Percentiles rank a stretch among this genome's conserved stretches.
Evolutionary conservation across 257 asterid species (phyloP).

Genomic region (Cynanchum wilfordii): DNA sequence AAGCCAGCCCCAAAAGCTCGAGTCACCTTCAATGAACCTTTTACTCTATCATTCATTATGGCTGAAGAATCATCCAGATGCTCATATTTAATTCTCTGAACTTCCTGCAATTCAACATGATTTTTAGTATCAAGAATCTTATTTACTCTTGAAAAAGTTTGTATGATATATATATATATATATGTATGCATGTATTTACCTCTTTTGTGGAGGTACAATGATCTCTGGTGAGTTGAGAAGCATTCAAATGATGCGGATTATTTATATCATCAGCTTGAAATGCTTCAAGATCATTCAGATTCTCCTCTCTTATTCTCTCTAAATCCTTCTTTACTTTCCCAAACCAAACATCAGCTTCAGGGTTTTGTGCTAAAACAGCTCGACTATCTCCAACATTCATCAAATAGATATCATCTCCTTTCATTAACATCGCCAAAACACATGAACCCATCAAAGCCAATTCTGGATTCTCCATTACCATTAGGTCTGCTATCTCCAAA

Average conservation of each 20-base stretch:
- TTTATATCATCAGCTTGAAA: constrained; percentile 59
- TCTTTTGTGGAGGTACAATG: constrained; percentile 75
- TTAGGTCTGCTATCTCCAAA: constrained; percentile 77
- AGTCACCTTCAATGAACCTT: constrained; percentile 86
- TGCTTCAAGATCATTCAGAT: constrained; percentile 29
- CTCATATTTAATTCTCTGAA: constrained; percentile 57
- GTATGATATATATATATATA: neutral
- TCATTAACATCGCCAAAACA: constrained; percentile 88
- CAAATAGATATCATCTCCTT: constrained; percentile 80
- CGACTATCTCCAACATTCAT: constrained; percentile 94
- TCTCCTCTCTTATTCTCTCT: constrained; percentile 34
- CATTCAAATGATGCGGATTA: constrained; percentile 39
- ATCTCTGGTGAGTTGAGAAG: constrained; percentile 81
- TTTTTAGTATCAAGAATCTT: neutral
- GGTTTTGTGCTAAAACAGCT: constrained; percentile 64
- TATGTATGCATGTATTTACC: constrained; percentile 30
- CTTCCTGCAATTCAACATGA: constrained; percentile 50
- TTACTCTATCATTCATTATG: constrained; percentile 65
- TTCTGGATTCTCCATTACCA: constrained; percentile 85
- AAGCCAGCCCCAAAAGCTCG: constrained; percentile 97
- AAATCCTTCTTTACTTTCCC: constrained; percentile 32
- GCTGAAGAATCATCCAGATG: constrained; percentile 76
- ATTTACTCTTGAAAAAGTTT: neutral
- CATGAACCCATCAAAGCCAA: constrained; percentile 97
- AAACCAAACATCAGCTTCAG: constrained; percentile 33